Evolutionary conservation across 2,329 filamentous ascomycete species (phyloP).

Genomic region (Colletotrichum australisinense): DNA sequence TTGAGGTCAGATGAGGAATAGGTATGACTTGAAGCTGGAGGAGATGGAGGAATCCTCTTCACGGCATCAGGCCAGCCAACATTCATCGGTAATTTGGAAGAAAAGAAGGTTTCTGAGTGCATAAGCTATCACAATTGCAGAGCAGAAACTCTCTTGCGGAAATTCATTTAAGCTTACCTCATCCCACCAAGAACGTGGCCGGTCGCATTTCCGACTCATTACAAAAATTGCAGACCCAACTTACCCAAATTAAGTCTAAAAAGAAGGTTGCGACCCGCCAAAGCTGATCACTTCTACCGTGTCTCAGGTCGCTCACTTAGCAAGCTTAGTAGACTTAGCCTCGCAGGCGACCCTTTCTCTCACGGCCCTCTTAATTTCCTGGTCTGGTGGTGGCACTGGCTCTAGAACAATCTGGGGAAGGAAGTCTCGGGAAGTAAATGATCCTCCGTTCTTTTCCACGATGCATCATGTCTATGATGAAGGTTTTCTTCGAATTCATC

Average conservation of each 20-base stretch:
- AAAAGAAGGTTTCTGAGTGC: neutral
- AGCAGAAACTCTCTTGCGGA: neutral
- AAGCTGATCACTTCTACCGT: neutral
- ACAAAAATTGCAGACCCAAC: neutral
- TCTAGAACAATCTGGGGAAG: neutral
- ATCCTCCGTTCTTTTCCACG: neutral
- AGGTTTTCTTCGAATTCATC: neutral
- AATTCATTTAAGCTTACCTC: neutral
- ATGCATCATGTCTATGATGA: neutral
- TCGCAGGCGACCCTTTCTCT: neutral
- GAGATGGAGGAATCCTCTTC: neutral
- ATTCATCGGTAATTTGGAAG: too few species aligned
- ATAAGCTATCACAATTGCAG: neutral
- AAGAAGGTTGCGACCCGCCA: neutral
- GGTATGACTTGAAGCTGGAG: neutral
- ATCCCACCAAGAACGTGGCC: neutral
- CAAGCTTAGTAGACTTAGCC: neutral
- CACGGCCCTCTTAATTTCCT: neutral
- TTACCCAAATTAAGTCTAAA: neutral
- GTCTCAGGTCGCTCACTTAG: neutral
- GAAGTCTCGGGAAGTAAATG: neutral
- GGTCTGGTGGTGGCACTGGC: neutral
- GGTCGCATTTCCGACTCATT: too few species aligned
- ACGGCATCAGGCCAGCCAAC: neutral
- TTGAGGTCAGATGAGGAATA: neutral